Evolutionary conservation across 441 rosid genomes (phyloP), one percentile per base, ranked within the genome.

Genomic region (Populus hybrid): DNA sequence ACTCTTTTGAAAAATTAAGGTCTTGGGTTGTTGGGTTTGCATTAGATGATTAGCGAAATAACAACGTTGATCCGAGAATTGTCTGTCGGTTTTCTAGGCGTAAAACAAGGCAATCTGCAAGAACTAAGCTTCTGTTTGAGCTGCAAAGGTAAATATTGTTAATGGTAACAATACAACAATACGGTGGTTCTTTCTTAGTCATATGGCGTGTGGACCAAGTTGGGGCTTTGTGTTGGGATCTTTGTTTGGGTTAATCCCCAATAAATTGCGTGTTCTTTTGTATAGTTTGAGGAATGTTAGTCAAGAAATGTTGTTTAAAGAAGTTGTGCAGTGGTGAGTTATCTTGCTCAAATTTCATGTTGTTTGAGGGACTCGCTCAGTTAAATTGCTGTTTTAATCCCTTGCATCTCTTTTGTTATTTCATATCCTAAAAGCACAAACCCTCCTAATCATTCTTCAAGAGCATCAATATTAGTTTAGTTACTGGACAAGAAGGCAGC

Each of bases 11-110:
- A 65, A 23, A 66, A 65, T 42, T 23, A 66, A 38, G 77, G 10
- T 53, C 63, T 38, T 12, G 77, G 77, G 32, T 59, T 20, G 53
- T 74, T 74, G 26, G 6, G 63, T 64, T 66, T 28, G 3, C 63
- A 14, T 46, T 46, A 46, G 18, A 46, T 46, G 57, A 42, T 66
- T 24, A 16, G 18, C 18, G 18, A 24, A 75, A 12, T 40, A 65
- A 26, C 38, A 16, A 65, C 26, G 14, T 34, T 65, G 42, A 64
- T 66, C 36, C 10, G 26, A 10, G 61, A 66, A 16, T 65, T 66
- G 16, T 26, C 20, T 32, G 64, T 73, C 14, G 40, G 28, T 10
- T 10, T 20, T 40, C 26, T 9, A 26, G 26, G 11, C 34, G 12
- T 71, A 11, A 71, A 34, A 24, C 21, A 70, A 14, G 50, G 18